Conservation (phyloP, 1,139 yeast species). For the Kodamaea plutei region DNA sequence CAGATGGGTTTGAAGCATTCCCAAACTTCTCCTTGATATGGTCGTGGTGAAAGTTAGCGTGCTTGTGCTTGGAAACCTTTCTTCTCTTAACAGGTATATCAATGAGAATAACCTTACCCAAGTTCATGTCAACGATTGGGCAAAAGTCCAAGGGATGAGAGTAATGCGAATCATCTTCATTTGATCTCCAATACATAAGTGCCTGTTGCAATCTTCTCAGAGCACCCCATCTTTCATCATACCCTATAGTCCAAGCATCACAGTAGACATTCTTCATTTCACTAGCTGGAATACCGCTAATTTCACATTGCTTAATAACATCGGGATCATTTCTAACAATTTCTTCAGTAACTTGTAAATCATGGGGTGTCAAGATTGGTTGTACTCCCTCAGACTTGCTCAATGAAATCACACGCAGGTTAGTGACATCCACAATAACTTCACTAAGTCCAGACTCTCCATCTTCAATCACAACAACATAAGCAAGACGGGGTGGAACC, state of each 20-base stretch:
- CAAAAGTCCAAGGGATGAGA: conserved; percentile 82
- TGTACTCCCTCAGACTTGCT: conserved; percentile 57
- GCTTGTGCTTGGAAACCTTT: conserved; percentile 62
- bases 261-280: conserved; percentile 74
- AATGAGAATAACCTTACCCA: conserved; percentile 61
- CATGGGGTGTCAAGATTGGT: conserved; percentile 72
- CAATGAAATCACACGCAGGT: conserved; percentile 43
- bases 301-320: conserved; percentile 68
- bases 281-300: conserved; percentile 60
- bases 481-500: conserved; percentile 62
- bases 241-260: conserved; percentile 85
- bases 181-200: conserved; percentile 70
- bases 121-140: conserved; percentile 76
- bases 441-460: conserved; percentile 63
- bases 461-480: conserved; percentile 57
- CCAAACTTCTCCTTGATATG: conserved; percentile 60
- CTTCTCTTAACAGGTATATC: conserved; percentile 76
- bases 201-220: conserved; percentile 77
- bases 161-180: conserved; percentile 77
- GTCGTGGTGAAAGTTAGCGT: conserved; percentile 64
- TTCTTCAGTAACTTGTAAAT: conserved; percentile 58
- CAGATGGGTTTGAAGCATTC: conserved; percentile 42
- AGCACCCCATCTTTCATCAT: conserved; percentile 80
- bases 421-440: conserved; percentile 59
- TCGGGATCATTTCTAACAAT: conserved; percentile 63